phyloP scores from a whole-genome alignment of 1,284 basidiomycete species.

The Cutaneotrichosporon mucoides region DNA sequence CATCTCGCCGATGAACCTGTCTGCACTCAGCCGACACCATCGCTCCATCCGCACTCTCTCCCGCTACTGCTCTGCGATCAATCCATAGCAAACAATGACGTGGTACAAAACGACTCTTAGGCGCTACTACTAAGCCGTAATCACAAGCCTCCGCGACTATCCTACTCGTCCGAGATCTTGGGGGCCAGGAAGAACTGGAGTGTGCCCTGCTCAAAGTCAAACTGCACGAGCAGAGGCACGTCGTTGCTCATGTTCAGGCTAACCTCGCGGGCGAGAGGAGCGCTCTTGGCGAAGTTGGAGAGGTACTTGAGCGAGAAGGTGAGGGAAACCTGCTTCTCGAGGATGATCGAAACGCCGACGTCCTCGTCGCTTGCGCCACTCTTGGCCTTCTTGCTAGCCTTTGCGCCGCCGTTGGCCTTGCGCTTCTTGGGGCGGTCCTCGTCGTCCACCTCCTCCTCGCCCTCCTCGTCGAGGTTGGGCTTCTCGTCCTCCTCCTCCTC shows the following conservation, averaged over 20 bases:
- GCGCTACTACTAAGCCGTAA: neutral
- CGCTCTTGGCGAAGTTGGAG: slow-evolving; percentile 92
- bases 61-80: neutral
- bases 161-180: slow-evolving; percentile 32
- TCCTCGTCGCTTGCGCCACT: slow-evolving; percentile 48
- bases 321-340: slow-evolving; percentile 85
- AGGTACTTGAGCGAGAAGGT: slow-evolving; percentile 98
- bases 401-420: slow-evolving; percentile 45
- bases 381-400: slow-evolving; percentile 61
- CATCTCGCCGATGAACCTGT: too few species aligned
- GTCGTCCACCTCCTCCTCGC: slow-evolving; percentile 51
- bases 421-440: slow-evolving; percentile 44
- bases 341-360: slow-evolving; percentile 69
- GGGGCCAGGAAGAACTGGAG: slow-evolving; percentile 49
- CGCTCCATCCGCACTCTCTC: neutral
- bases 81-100: slow-evolving; percentile 7
- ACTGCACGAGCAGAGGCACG: slow-evolving; percentile 74
- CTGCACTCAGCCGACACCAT: too few species aligned
- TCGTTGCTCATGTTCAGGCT: slow-evolving; percentile 85
- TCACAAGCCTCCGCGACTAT: too few species aligned
- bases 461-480: slow-evolving; percentile 51
- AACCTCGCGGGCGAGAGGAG: slow-evolving; percentile 68
- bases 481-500: slow-evolving; percentile 52
- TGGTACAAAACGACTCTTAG: slow-evolving; percentile 5
- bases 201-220: slow-evolving; percentile 49